Percentiles rank a stretch among this genome's conserved stretches.
Evolutionary conservation across 2,329 filamentous ascomycete genomes (phyloP).

Genomic region (Daldinia sp.): DNA sequence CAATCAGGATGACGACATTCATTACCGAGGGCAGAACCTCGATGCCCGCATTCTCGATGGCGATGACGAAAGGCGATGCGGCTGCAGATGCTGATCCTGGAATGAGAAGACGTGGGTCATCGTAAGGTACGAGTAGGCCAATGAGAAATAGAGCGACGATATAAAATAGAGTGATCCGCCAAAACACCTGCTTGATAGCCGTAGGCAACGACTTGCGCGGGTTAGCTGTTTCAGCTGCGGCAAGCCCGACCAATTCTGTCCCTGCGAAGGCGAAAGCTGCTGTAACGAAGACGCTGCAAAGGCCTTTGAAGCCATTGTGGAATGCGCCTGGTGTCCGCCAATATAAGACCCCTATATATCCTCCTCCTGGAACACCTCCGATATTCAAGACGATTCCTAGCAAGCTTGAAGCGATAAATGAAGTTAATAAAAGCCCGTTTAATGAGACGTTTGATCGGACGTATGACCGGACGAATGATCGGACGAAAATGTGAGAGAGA

Average conservation of each 20-base stretch:
- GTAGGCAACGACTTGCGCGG: slow-evolving; percentile 84
- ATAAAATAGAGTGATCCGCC: slow-evolving; percentile 93
- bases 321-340: slow-evolving; percentile 88
- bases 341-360: slow-evolving; percentile 83
- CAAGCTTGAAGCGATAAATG: slow-evolving; percentile 64
- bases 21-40: slow-evolving; percentile 85
- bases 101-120: slow-evolving; percentile 72
- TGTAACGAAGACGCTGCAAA: slow-evolving; percentile 81
- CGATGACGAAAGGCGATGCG: slow-evolving; percentile 93
- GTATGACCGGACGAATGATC: not conserved
- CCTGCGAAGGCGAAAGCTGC: slow-evolving; percentile 82
- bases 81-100: slow-evolving; percentile 69
- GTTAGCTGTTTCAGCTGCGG: slow-evolving; percentile 82
- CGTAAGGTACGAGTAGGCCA: slow-evolving; percentile 83
- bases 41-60: slow-evolving; percentile 85
- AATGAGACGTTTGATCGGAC: too few relatives aligned
- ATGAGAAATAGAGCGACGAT: slow-evolving; percentile 84
- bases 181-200: slow-evolving; percentile 94
- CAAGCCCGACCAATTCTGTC: slow-evolving; percentile 80
- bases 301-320: slow-evolving; percentile 84
- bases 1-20: slow-evolving; percentile 94
- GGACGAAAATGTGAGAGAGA: too few relatives aligned
- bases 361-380: slow-evolving; percentile 77
- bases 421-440: slow-evolving; percentile 9
- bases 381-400: slow-evolving; percentile 88